Conservation (phyloP, 1,284 basidiomycete species). For the Anthracocystis setariae region DNA sequence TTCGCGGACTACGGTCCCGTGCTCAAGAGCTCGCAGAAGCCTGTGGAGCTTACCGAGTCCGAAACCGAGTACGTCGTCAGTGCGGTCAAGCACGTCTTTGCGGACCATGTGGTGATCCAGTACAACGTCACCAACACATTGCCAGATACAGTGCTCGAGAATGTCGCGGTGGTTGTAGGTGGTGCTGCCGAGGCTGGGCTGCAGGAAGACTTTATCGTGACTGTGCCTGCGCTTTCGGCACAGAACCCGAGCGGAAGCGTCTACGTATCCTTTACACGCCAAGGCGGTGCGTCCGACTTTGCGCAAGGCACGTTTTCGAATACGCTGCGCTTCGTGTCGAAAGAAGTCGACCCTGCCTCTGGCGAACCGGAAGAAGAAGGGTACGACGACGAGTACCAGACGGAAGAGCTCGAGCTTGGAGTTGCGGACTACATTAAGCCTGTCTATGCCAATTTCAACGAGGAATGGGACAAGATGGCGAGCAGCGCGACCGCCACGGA, state of each 20-base stretch:
- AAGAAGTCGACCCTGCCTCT: slow-evolving; percentile 95
- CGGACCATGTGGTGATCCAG: slow-evolving; percentile 87
- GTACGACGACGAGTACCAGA: slow-evolving; percentile 97
- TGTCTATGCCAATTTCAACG: slow-evolving; percentile 86
- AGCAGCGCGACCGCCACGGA: slow-evolving; percentile 75
- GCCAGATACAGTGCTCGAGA: slow-evolving; percentile 94
- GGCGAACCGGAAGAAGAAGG: slow-evolving; percentile 97
- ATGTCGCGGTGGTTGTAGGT: slow-evolving; percentile 82
- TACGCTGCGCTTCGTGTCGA: slow-evolving; percentile 94
- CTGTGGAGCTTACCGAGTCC: slow-evolving; percentile 87
- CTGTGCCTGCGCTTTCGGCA: slow-evolving; percentile 74
- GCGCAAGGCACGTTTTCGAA: slow-evolving; percentile 87
- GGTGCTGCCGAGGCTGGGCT: slow-evolving; percentile 83
- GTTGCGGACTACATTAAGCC: slow-evolving; percentile 93
- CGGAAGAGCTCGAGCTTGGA: slow-evolving; percentile 93
- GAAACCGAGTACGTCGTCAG: slow-evolving; percentile 98
- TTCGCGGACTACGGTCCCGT: slow-evolving; percentile 86
- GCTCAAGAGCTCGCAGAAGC: slow-evolving; percentile 84
- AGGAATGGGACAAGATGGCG: slow-evolving; percentile 92
- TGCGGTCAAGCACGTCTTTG: slow-evolving; percentile 96
- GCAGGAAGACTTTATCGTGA: slow-evolving; percentile 94
- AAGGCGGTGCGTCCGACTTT: slow-evolving; percentile 77
- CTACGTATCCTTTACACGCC: slow-evolving; percentile 93
- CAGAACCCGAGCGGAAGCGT: slow-evolving; percentile 80
- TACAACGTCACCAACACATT: slow-evolving; percentile 99